These are phyloP conservation scores for Solanum commersonii DNA, from an alignment of 257 asterid genomes.

Conservation along the genomic window DNA sequence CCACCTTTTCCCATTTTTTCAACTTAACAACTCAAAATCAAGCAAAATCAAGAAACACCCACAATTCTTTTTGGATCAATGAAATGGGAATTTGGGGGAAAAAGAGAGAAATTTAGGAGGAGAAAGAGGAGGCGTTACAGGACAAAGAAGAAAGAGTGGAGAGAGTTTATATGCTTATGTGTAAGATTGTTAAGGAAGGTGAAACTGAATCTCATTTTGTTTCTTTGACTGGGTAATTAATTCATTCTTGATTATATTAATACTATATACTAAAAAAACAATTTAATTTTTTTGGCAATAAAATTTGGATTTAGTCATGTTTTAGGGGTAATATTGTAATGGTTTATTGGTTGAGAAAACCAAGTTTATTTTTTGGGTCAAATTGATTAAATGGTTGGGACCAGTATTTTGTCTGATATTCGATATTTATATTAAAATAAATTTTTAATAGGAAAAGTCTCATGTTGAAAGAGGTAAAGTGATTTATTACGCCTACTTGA, in stretches of 20 bases:
- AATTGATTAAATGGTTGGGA: not conserved
- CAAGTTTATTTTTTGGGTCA: not conserved
- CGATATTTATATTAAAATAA: not conserved
- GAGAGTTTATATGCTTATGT: not conserved
- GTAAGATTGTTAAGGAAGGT: not conserved
- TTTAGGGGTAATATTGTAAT: not conserved
- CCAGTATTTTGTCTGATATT: not conserved
- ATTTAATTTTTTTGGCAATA: too few relatives aligned
- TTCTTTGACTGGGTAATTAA: not conserved
- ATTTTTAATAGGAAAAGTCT: too few relatives aligned
- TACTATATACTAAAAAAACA: not conserved
- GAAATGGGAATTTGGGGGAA: not conserved
- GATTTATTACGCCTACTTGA: not conserved
- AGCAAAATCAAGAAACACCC: not conserved
- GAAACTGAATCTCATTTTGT: not conserved
- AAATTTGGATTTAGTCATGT: not conserved
- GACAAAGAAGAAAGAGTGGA: not conserved
- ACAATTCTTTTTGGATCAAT: not conserved
- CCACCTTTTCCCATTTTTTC: conserved; percentile 52
- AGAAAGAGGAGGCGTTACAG: not conserved
- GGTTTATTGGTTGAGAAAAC: not conserved
- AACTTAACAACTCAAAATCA: not conserved
- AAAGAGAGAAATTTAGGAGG: not conserved
- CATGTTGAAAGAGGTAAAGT: not conserved
- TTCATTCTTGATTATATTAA: not conserved